phyloP scores from a whole-genome alignment of 31 red algal genomes.

The Bonnemaisonia californica region DNA sequence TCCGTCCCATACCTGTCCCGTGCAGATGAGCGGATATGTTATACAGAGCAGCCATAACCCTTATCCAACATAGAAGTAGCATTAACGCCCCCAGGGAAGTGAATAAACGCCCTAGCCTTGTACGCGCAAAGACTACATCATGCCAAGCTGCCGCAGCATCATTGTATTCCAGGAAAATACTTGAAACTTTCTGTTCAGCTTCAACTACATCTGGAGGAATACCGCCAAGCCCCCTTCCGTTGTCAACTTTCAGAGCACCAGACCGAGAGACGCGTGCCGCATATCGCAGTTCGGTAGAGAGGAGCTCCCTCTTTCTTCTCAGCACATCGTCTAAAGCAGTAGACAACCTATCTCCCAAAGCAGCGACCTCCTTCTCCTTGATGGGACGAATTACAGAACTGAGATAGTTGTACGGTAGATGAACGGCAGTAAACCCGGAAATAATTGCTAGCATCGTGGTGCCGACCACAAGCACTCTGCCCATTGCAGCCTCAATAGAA shows the following conservation, averaged over 20 bases:
- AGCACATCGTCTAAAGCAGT: conserved; percentile 33
- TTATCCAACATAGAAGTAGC: conserved; percentile 51
- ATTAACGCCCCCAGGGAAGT: conserved; percentile 57
- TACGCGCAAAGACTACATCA: conserved; percentile 65
- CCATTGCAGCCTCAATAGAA: conserved; percentile 66
- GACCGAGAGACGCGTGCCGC: background rate
- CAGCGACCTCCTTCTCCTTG: conserved; percentile 54
- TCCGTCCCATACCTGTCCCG: conserved; percentile 31
- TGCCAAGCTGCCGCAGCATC: conserved; percentile 64
- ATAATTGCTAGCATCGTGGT: conserved; percentile 79
- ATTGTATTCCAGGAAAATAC: conserved; percentile 56
- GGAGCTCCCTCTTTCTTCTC: conserved; percentile 21
- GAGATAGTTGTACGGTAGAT: conserved; percentile 69
- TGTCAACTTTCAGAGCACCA: background rate
- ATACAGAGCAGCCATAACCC: conserved; percentile 49
- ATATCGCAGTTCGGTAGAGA: conserved; percentile 21
- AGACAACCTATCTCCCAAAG: conserved; percentile 38
- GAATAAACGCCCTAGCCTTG: conserved; percentile 41
- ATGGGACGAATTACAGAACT: conserved; percentile 59
- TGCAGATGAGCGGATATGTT: conserved; percentile 45
- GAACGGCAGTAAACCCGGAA: conserved; percentile 77
- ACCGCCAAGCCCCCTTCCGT: conserved; percentile 6
- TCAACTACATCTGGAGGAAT: conserved; percentile 42
- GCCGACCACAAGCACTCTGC: conserved; percentile 69
- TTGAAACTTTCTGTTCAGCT: conserved; percentile 25